Percentiles rank a stretch among this genome's conserved stretches.
These are phyloP conservation scores for Aspergillus taichungensis DNA, from an alignment of 495 filamentous ascomycete genomes.

Conservation along the genomic window DNA sequence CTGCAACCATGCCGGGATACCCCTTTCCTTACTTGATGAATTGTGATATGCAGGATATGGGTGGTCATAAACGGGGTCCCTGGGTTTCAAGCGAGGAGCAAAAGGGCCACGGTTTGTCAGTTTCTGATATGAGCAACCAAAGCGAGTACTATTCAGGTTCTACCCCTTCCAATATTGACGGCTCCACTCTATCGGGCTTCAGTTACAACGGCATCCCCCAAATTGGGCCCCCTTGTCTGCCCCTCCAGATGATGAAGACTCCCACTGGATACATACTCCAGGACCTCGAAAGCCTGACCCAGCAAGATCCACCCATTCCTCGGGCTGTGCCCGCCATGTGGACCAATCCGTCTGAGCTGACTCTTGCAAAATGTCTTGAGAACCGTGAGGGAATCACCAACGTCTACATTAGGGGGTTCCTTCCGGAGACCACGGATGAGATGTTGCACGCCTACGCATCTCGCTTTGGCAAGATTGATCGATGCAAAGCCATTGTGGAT, in stretches of 20 bases:
- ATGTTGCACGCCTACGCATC: conserved; percentile 71
- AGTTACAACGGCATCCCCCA: conserved; percentile 16
- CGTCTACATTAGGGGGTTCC: conserved; percentile 93
- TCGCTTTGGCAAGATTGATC: conserved; percentile 84
- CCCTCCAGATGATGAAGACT: conserved; percentile 36
- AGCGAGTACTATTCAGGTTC: conserved; percentile 14
- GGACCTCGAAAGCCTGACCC: conserved; percentile 61
- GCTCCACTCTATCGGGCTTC: conserved; percentile 15
- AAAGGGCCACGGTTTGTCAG: conserved; percentile 10
- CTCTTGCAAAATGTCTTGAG: conserved; percentile 81
- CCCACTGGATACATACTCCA: conserved; percentile 48
- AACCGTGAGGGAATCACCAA: conserved; percentile 85
- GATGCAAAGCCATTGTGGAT: conserved; percentile 96
- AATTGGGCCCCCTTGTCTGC: conserved; percentile 18
- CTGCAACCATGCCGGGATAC: conserved; percentile 16
- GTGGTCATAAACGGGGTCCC: conserved; percentile 5
- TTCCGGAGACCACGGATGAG: conserved; percentile 89
- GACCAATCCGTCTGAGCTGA: conserved; percentile 61
- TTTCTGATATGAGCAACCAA: conserved; percentile 12
- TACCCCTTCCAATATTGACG: conserved; percentile 11
- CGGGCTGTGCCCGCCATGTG: conserved; percentile 78
- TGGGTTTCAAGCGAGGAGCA: conserved; percentile 20
- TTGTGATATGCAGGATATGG: conserved; percentile 12
- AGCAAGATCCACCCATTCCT: conserved; percentile 75
- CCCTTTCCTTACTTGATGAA: conserved; percentile 26